Evolutionary conservation across 2,329 filamentous ascomycete species (phyloP).

Genomic region (Tolypocladium cylindrosporum): DNA sequence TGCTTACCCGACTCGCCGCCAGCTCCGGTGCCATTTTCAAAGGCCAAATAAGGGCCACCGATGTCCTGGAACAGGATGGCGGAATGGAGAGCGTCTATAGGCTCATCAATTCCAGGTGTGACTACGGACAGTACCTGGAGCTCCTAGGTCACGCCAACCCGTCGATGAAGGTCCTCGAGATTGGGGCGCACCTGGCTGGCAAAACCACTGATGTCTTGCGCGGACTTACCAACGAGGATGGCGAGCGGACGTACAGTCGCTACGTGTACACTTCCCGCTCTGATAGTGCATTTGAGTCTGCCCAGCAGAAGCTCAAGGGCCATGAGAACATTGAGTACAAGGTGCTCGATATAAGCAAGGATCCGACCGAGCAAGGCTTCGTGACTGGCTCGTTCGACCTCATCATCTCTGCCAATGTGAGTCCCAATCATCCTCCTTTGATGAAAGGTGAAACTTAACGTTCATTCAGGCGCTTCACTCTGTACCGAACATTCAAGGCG

Average conservation of each 20-base stretch:
- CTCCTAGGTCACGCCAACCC: constrained; percentile 3
- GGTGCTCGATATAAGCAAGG: constrained; percentile 15
- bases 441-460: neutral
- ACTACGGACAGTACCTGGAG: neutral
- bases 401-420: constrained; percentile 2
- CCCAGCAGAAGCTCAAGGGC: constrained; percentile 9
- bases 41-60: neutral
- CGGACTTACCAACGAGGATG: neutral
- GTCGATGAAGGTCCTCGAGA: constrained; percentile 8
- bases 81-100: neutral
- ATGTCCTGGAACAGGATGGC: neutral
- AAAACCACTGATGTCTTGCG: constrained; percentile 11
- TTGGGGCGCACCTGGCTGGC: constrained; percentile 29
- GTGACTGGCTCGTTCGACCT: constrained; percentile 3
- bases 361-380: constrained; percentile 4
- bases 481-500: neutral
- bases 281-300: constrained; percentile 9
- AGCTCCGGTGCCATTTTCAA: neutral
- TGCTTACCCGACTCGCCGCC: neutral
- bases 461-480: neutral
- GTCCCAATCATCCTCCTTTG: neutral
- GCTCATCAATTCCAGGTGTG: neutral
- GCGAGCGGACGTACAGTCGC: constrained; percentile 1
- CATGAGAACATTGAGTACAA: constrained; percentile 5
- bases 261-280: constrained; percentile 16